Evolutionary conservation across 164 flowering plant genomes (phyloP).

Genomic region (Platanus orientalis): DNA sequence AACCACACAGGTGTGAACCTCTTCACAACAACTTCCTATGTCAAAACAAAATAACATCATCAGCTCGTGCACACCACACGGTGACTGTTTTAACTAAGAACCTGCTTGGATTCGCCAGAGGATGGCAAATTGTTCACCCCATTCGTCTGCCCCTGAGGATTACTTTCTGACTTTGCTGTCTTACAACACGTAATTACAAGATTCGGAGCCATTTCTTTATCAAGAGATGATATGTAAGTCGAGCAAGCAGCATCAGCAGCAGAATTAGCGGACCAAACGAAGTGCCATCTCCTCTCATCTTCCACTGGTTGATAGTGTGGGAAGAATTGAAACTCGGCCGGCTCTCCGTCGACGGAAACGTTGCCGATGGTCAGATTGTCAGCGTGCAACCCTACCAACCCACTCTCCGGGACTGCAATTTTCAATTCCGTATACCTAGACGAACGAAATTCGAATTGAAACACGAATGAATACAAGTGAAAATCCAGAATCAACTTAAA

Average conservation of each 20-base stretch:
- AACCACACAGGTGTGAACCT: conserved; percentile 22
- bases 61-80: conserved; percentile 9
- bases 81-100: conserved; percentile 11
- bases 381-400: conserved; percentile 79
- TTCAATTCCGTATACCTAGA: conserved; percentile 75
- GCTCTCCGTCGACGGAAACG: conserved; percentile 80
- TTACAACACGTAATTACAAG: conserved; percentile 60
- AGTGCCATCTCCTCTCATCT: conserved; percentile 59
- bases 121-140: conserved; percentile 35
- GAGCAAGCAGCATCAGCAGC: conserved; percentile 89
- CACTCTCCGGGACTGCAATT: conserved; percentile 75
- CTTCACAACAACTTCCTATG: conserved; percentile 11
- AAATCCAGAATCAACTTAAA: background rate
- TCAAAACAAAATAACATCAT: conserved; percentile 1
- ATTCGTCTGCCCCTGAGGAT: conserved; percentile 23
- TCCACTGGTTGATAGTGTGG: conserved; percentile 57
- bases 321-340: conserved; percentile 59
- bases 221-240: conserved; percentile 57
- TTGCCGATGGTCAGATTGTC: conserved; percentile 76
- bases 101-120: conserved; percentile 54
- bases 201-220: conserved; percentile 70
- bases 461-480: no score
- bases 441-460: no score
- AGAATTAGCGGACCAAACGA: conserved; percentile 51
- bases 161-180: conserved; percentile 27